Evolutionary conservation across 768 basidiomycete genomes (phyloP).

Genomic region (Mycena haematopus): DNA sequence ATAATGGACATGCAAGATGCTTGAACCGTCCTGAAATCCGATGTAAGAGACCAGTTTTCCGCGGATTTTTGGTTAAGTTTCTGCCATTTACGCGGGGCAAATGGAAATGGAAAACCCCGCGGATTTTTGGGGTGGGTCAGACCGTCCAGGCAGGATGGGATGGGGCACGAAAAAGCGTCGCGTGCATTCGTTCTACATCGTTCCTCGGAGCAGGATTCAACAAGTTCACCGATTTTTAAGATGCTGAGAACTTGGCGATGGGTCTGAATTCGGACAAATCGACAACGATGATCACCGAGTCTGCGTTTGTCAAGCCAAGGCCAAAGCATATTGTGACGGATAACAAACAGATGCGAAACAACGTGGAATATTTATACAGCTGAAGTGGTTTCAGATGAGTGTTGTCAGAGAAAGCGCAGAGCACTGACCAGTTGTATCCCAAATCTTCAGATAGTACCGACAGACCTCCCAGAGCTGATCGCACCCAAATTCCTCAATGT

Average conservation of each 20-base stretch:
- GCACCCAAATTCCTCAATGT: constrained; percentile 40
- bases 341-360: neutral
- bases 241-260: neutral
- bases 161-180: neutral
- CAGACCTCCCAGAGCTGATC: constrained; percentile 41
- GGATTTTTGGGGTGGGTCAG: neutral
- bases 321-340: too few relatives aligned
- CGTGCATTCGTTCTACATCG: neutral
- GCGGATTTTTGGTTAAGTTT: constrained; percentile 1
- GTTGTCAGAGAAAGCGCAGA: neutral
- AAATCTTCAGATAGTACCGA: constrained; percentile 38
- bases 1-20: neutral
- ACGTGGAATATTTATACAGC: constrained; percentile 5
- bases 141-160: too few relatives aligned
- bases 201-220: neutral
- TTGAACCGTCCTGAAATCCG: neutral
- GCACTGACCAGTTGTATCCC: constrained; percentile 29
- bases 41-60: neutral
- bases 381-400: neutral
- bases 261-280: neutral
- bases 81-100: neutral
- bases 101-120: neutral
- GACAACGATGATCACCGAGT: neutral
- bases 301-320: neutral
- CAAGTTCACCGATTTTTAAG: neutral